phyloP scores from a whole-genome alignment of 192 early-diverging fungal genomes.

The Dissophora globulifera region DNA sequence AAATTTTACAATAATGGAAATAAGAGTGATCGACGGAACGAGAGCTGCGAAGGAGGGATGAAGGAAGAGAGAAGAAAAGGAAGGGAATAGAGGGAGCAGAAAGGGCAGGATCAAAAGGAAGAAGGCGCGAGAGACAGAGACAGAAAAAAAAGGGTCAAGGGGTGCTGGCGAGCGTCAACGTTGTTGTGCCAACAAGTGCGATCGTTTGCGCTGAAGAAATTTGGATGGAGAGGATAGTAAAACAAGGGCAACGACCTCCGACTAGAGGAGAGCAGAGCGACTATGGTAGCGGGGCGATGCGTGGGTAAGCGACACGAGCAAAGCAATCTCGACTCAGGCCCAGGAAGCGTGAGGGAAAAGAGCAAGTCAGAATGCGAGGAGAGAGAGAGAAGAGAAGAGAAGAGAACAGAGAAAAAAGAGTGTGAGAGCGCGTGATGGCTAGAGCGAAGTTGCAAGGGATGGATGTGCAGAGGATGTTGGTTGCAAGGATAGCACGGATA shows the following conservation, averaged over 20 bases:
- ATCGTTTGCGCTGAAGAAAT: slow-evolving; percentile 9
- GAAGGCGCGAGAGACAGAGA: too few species aligned
- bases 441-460: not conserved
- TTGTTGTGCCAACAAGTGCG: not conserved
- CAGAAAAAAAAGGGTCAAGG: slow-evolving; percentile 6
- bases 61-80: not conserved
- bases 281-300: not conserved
- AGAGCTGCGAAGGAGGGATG: not conserved
- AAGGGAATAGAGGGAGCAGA: not conserved
- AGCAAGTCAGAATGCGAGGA: slow-evolving; percentile 8
- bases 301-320: too few species aligned
- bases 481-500: not conserved
- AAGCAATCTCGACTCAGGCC: too few species aligned
- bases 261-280: not conserved
- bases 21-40: slow-evolving; percentile 2
- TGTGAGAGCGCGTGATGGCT: not conserved
- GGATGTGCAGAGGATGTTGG: not conserved
- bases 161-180: slow-evolving; percentile 1
- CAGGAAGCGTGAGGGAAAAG: slow-evolving; percentile 1
- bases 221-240: not conserved
- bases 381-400: not conserved
- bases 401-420: not conserved
- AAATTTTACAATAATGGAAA: too few species aligned
- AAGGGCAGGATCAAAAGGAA: not conserved
- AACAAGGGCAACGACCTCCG: not conserved